Percentiles rank a stretch among this genome's conserved stretches.
Evolutionary conservation across 441 rosid genomes (phyloP).

Genomic region (Adansonia rubrostipa): DNA sequence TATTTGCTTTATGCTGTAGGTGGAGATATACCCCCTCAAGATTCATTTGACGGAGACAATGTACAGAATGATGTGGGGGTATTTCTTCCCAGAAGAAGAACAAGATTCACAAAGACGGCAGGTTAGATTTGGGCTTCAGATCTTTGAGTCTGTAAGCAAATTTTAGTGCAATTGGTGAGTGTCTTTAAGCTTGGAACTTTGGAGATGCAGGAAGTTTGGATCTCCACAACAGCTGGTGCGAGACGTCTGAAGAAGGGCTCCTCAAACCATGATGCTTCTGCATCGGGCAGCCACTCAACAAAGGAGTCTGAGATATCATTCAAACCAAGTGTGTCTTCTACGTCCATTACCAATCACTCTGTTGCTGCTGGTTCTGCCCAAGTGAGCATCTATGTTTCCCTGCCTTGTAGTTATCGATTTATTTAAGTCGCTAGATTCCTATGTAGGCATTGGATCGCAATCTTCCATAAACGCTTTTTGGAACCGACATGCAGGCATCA

Average conservation of each 20-base stretch:
- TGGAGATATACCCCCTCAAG: constrained; percentile 92
- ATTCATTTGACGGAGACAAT: constrained; percentile 93
- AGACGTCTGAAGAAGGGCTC: constrained; percentile 87
- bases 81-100: constrained; percentile 94
- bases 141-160: constrained; percentile 26
- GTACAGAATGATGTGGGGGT: constrained; percentile 98
- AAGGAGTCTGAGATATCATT: constrained; percentile 67
- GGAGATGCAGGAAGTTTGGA: constrained; percentile 88
- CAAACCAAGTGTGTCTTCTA: constrained; percentile 48
- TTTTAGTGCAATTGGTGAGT: constrained; percentile 25
- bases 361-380: constrained; percentile 45
- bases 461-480: constrained; percentile 13
- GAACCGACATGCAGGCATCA: constrained; percentile 42
- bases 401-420: constrained; percentile 22
- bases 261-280: constrained; percentile 60
- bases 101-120: constrained; percentile 96
- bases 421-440: constrained; percentile 3
- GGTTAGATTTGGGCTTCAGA: constrained; percentile 47
- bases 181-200: constrained; percentile 29
- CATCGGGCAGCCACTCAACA: constrained; percentile 48
- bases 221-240: constrained; percentile 91
- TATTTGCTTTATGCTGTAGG: constrained; percentile 51
- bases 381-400: constrained; percentile 40
- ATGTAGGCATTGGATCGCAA: neutral
- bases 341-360: constrained; percentile 41